A percentile compares a stretch with the other conserved stretches of the same genome.
These are phyloP conservation scores for Suillus subalutaceus DNA, from an alignment of 768 basidiomycete genomes.

Conservation along the genomic window DNA sequence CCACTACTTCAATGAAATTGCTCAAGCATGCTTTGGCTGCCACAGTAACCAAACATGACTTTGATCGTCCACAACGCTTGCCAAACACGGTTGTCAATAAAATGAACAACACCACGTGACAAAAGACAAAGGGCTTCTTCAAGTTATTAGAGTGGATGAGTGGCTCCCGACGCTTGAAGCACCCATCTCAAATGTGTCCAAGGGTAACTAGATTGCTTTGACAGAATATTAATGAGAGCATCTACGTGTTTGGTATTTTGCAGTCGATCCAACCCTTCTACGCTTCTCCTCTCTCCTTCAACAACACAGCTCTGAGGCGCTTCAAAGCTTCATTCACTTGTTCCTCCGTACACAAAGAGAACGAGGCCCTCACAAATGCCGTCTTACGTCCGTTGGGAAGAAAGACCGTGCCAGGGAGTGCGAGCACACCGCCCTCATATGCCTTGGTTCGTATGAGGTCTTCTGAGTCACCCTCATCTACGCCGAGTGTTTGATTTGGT, in stretches of 20 bases:
- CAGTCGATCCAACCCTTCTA: background rate
- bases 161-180: background rate
- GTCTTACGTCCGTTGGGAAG: constrained; percentile 71
- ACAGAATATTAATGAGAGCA: background rate
- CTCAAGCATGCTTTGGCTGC: constrained; percentile 10
- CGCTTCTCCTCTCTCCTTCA: constrained; percentile 24
- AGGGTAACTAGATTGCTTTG: background rate
- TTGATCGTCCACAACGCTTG: constrained; percentile 15
- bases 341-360: constrained; percentile 66
- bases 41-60: constrained; percentile 26
- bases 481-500: constrained; percentile 26
- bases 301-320: constrained; percentile 52
- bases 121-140: background rate
- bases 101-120: constrained; percentile 10
- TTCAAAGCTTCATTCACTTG: constrained; percentile 76
- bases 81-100: constrained; percentile 7
- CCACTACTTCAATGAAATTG: constrained; percentile 7
- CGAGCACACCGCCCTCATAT: constrained; percentile 82
- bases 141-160: background rate
- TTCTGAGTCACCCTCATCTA: constrained; percentile 66
- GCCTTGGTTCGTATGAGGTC: constrained; percentile 74
- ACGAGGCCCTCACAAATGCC: constrained; percentile 80
- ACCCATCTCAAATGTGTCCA: background rate
- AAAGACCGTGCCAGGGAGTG: constrained; percentile 85
- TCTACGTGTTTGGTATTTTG: background rate